phyloP scores from a whole-genome alignment of 148 eudicot genomes.

The Camellia lanceoleosa region DNA sequence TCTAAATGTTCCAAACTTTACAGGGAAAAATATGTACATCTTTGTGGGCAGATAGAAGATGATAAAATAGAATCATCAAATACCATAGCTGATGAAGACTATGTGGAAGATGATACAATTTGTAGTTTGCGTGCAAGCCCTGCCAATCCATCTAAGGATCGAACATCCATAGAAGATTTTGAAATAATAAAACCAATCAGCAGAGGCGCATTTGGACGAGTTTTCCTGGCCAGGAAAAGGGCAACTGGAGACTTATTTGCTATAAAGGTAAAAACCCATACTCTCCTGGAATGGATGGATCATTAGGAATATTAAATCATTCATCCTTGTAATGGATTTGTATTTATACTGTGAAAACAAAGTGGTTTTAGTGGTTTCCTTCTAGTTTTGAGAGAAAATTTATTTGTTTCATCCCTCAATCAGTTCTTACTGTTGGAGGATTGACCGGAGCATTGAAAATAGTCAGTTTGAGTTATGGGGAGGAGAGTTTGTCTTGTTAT shows the following conservation, averaged over 20 bases:
- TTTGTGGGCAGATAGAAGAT: slow-evolving; percentile 92
- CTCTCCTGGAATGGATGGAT: not conserved
- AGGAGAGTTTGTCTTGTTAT: not conserved
- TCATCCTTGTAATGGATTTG: slow-evolving; percentile 8
- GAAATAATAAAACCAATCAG: slow-evolving; percentile 98
- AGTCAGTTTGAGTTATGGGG: not conserved
- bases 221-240: slow-evolving; percentile 91
- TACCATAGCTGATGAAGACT: slow-evolving; percentile 67
- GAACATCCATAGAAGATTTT: slow-evolving; percentile 95
- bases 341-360: not conserved
- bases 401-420: not conserved
- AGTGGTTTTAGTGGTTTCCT: not conserved
- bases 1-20: slow-evolving; percentile 8
- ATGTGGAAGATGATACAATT: slow-evolving; percentile 63
- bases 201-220: slow-evolving; percentile 99
- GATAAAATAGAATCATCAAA: slow-evolving; percentile 55
- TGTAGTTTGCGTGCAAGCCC: slow-evolving; percentile 97
- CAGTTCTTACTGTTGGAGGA: not conserved
- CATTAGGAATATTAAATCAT: not conserved
- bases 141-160: slow-evolving; percentile 66
- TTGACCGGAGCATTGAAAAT: not conserved
- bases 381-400: not conserved
- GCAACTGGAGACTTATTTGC: slow-evolving; percentile 98
- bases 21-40: slow-evolving; percentile 93
- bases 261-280: slow-evolving; percentile 59